Conservation (phyloP, 768 basidiomycete species). For the Lactarius psammicola region DNA sequence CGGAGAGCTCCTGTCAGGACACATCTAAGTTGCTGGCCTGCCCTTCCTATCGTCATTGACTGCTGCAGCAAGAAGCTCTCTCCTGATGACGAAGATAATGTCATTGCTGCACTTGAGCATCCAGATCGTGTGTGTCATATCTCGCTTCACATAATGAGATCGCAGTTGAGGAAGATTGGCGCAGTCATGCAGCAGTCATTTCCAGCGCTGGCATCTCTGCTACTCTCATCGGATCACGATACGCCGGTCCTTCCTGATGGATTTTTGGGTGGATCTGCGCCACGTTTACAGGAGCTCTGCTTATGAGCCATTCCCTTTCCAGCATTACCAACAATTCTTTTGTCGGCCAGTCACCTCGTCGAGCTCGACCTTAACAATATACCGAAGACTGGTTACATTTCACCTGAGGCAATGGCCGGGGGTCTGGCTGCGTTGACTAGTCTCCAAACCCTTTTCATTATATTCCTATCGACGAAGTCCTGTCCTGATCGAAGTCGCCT, state of each 20-base stretch:
- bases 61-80: fast-evolving
- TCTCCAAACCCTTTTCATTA: background rate
- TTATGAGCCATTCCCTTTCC: background rate
- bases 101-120: background rate
- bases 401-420: background rate
- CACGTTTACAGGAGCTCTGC: background rate
- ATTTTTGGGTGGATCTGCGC: background rate
- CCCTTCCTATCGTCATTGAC: background rate
- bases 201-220: background rate
- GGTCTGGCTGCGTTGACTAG: background rate
- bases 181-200: background rate
- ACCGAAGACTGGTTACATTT: background rate
- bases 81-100: background rate
- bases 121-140: background rate
- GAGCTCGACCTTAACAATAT: background rate
- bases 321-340: background rate
- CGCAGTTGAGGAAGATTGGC: background rate
- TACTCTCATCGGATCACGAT: background rate
- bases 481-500: background rate
- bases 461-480: background rate
- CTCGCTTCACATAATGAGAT: background rate
- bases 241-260: background rate
- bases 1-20: background rate
- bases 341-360: background rate
- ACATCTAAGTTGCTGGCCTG: background rate